Percentiles rank a stretch among this genome's conserved stretches.
phyloP scores from a whole-genome alignment of 805 yeast genomes.

The Nakazawaea ernobii region DNA sequence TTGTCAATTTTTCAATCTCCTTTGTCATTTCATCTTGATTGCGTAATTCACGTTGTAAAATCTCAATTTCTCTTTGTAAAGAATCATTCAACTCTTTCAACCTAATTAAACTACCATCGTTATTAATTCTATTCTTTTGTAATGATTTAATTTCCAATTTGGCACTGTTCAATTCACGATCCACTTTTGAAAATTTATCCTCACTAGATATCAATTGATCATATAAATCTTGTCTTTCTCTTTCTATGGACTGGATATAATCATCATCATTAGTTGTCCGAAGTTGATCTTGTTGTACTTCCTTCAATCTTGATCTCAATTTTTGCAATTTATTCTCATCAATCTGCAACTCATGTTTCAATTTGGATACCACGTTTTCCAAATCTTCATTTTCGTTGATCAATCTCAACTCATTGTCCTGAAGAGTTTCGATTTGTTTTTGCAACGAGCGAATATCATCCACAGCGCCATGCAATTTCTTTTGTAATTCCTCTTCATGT shows the following conservation, averaged over 20 bases:
- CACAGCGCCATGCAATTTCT: slow-evolving; percentile 8
- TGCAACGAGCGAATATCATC: slow-evolving; percentile 7
- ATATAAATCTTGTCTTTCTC: slow-evolving; percentile 17
- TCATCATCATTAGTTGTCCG: slow-evolving; percentile 16
- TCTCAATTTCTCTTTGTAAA: slow-evolving; percentile 17
- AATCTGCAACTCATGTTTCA: neutral
- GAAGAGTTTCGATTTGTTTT: neutral
- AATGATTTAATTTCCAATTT: slow-evolving; percentile 23
- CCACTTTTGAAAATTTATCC: slow-evolving; percentile 11
- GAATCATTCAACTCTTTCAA: slow-evolving; percentile 27
- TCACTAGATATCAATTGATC: slow-evolving; percentile 15
- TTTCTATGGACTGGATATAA: slow-evolving; percentile 25
- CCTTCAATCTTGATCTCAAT: slow-evolving; percentile 4
- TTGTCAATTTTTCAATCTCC: slow-evolving; percentile 30
- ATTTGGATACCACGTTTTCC: neutral
- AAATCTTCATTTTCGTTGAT: slow-evolving; percentile 1
- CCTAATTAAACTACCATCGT: slow-evolving; percentile 18
- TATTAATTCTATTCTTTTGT: slow-evolving; percentile 14
- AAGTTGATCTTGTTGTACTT: slow-evolving; percentile 6
- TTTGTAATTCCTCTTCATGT: slow-evolving; percentile 6
- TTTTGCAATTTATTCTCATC: neutral
- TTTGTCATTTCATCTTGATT: slow-evolving; percentile 25
- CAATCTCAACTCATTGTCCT: neutral
- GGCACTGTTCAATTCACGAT: slow-evolving; percentile 15
- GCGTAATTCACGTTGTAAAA: slow-evolving; percentile 12